Percentiles rank a stretch among this genome's conserved stretches.
Evolutionary conservation across 2,329 filamentous ascomycete genomes (phyloP).

Genomic region (Aureobasidium sp.): DNA sequence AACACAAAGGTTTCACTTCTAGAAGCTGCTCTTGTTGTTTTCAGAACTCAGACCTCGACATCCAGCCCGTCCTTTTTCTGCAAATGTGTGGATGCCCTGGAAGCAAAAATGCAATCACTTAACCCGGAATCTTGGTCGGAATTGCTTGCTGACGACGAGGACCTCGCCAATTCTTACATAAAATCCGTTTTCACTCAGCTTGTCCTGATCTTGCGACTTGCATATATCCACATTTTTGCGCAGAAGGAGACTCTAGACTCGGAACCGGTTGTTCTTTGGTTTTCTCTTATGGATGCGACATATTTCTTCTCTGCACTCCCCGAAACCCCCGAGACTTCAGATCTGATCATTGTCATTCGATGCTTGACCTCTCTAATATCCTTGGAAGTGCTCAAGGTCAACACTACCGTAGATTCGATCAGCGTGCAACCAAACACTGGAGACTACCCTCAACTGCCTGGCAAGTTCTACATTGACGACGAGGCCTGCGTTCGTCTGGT

Average conservation of each 20-base stretch:
- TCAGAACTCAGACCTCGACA: conserved; percentile 5
- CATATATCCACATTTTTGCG: conserved; percentile 46
- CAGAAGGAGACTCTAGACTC: conserved; percentile 20
- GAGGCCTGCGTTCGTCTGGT: conserved; percentile 64
- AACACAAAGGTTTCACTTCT: not conserved
- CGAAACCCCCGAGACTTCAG: conserved; percentile 22
- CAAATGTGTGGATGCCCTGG: conserved; percentile 21
- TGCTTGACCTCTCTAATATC: conserved; percentile 64
- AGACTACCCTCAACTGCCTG: conserved; percentile 25
- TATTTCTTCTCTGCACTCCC: conserved; percentile 62
- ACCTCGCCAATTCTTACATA: conserved; percentile 56
- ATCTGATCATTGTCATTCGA: conserved; percentile 43
- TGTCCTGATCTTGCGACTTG: conserved; percentile 50
- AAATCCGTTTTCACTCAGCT: conserved; percentile 61
- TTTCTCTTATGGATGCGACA: conserved; percentile 61
- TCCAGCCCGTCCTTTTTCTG: conserved; percentile 21
- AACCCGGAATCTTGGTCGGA: conserved; percentile 42
- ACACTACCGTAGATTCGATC: conserved; percentile 52
- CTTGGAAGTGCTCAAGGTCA: conserved; percentile 63
- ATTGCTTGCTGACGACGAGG: conserved; percentile 44
- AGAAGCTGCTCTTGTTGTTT: not conserved
- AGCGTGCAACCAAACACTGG: conserved; percentile 1
- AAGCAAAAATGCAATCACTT: conserved; percentile 29
- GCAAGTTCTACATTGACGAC: conserved; percentile 59
- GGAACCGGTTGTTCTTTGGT: conserved; percentile 62